Base-by-base conservation (phyloP, 805 yeast genomes). In the Gaillardinia entomophila region DNA sequence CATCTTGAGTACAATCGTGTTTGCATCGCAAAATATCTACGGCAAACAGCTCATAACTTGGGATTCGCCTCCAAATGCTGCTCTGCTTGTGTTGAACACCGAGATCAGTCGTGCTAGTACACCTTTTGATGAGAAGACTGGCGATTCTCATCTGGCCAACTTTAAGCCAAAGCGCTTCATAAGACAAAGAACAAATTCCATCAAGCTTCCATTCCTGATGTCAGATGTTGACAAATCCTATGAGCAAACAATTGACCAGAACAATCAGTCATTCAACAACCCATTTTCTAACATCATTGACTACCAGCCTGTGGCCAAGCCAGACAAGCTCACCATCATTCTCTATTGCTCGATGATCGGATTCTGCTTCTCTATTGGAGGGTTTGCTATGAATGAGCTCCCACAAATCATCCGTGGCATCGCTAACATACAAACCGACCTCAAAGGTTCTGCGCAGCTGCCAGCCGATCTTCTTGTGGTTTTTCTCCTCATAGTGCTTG, bases 21-120 rank as follows among this genome's bases (percentile, higher is more conserved):
- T 88, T 62, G 95, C 90, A 4, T 74, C 79, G 2, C 95, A 87
- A 50, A 87, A 87, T 51, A 83, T 88, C 28, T 87, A 85, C 56
- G 88, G 92, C 24, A 88, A 88, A 58, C 80, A 77, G 41, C 77
- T 88, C 25, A 73, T 87, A 40, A 85, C 66, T 1, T 60, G 68
- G 67, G 89, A 24, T 57, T 48, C 43, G 12, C 31, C 42, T 13
- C 31, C 35, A 3, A 43, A 45, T 17, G 59, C 63, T 3, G 50
- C 51, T 1, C 45, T 55, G 25, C 43, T 58, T 33, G 63, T 52
- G 4, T 34, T 59, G 23, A 52, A 53, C 31, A 45, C 57, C 17
- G 49, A 46, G 10, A 26, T 38, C 13, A 31, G 45, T n/a, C 27
- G 49, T 14, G 49, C 53, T 12, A 30, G 35, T 6, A 44, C 53